Base-by-base conservation (phyloP, 2,329 filamentous ascomycete genomes). In the Neopestalotiopsis sp. region DNA sequence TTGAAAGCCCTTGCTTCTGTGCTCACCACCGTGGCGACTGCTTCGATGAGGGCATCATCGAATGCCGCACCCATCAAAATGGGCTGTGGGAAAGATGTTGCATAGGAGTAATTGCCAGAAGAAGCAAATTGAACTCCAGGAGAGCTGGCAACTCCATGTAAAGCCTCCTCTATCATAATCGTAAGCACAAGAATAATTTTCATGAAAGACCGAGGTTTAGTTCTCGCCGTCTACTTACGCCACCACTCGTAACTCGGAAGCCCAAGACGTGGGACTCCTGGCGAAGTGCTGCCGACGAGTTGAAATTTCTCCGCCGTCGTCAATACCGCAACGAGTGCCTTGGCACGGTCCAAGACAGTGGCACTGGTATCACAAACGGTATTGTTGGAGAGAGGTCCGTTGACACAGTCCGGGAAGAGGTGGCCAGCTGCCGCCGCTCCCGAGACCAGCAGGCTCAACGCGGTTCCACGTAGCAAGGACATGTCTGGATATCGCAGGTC, bases 191-290 rank as follows among this genome's bases (percentile, higher is more conserved):
- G 38, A 2, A 12, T n/a, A 17, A 2, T 20, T 40, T 20, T 12
- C 3, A 12, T 30, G 13, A 12, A 9, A 5, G n/a, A 4, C 13
- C 13, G 4, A 61, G 30, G 30, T 9, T n/a, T 7, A 24, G 13
- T 61, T 68, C 17, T 53, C 45, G 14, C 5, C 17, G 9, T n/a
- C 45, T 65, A 71, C 74, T 38, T 72, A 76, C 74, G 74, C 87
- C 88, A 90, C 81, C 88, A 89, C 72, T 87, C 81, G 72, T 92
- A 92, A 2, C 82, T 76, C 2, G 87, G 87, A 0, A 91, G 78
- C 4, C 88, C 88, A 1, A 91, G 81, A 40, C 88, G 81, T 1
- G 87, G 81, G 9, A 88, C 86, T 0, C 88, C 88, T 0, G 85
- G 79, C 1, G 75, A 77, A 45, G 78, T 76, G 73, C 75, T 81